Evolutionary conservation across 1,139 yeast genomes (phyloP), one percentile per base, ranked within the genome.

Genomic region (Pichia sp.): DNA sequence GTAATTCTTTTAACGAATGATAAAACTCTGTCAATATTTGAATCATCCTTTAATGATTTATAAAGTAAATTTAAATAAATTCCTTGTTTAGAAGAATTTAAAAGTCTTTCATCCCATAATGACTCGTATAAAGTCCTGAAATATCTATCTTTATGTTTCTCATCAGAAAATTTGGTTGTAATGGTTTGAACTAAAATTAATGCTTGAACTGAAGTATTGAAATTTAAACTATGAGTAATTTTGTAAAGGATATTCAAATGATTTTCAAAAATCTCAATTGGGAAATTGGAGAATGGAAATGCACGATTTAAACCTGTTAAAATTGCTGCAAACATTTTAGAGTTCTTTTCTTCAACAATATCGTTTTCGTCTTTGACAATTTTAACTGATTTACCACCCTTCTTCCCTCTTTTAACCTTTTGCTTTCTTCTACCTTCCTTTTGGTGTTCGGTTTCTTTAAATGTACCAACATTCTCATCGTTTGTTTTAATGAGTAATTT

Each of bases 261-360:
- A 53, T 76, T 72, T 55, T 82, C 80, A 65, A 87, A 90, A 9
- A 80, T 77, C 22, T 80, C 81, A 45, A 80, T 74, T 9, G 95
- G 85, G 49, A 94, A 72, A 53, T 79, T 76, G 1, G 96, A 82
- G 64, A 87, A 92, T 49, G 98, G 97, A 73, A 87, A 90, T 0
- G 98, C 94, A 69, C 99, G 85, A 66, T 94, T 94, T 53, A 92
- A 78, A 56, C 99, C 99, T 2, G 98, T 89, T 55, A 92, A 77
- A 52, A 94, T 77, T 22, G 96, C 97, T 34, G 96, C 83, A 58
- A 90, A 88, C 59, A 92, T 70, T 61, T 87, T 86, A 40, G 95
- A 77, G 60, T 82, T 85, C 61, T 83, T 86, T 61, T 92, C 97
- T 63, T 88, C 96, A 42, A 82, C 67, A 6, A 85, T 72, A 57